Base-by-base conservation (phyloP, 2,329 filamentous ascomycete genomes). In the Biscogniauxia sp. region DNA sequence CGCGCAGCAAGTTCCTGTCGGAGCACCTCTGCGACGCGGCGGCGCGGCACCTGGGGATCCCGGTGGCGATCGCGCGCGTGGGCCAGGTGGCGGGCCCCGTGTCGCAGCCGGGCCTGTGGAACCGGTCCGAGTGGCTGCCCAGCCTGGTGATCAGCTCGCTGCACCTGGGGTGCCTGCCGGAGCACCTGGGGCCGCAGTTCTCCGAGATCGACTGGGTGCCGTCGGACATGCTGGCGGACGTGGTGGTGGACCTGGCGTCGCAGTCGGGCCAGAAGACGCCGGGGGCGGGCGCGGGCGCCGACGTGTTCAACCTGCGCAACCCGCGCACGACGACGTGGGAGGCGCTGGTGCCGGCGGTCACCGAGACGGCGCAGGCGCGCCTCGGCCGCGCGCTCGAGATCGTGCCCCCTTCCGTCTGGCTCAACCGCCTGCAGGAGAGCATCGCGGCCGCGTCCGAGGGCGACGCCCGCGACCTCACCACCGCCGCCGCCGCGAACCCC, bases 161-260 rank as follows among this genome's bases (percentile, higher is more conserved):
- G 5, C 68, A 75, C 8, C 64, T 79, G 0, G 72, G 74, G 0
- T 68, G 67, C 3, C 51, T 82, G 0, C 79, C 80, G 0, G 66
- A 71, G 2, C 63, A 69, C 5, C 64, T 82, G 3, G 76, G 75
- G 1, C 41, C 67, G 1, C 65, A 62, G 6, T 66, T 76, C 19
- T 66, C 68, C 4, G 62, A 62, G 1, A 68, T 81, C 2, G 76
- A 80, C 56, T 82, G 79, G 79, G 61, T 82, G 1, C 79, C 79
- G 0, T 73, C 79, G 11, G 79, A 82, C 54, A 32, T 74, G 0
- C 69, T 79, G 4, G 74, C 75, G 1, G 67, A 73, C 1, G 72
- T 77, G 2, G 59, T 80, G 0, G 65, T 74, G 8, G 75, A 77
- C 20, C 65, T 78, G 2, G 59, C 59, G 20, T 17, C 37, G 15